These are phyloP conservation scores for Wickerhamiella azymoides DNA, from an alignment of 805 yeast species.

Conservation along the genomic window DNA sequence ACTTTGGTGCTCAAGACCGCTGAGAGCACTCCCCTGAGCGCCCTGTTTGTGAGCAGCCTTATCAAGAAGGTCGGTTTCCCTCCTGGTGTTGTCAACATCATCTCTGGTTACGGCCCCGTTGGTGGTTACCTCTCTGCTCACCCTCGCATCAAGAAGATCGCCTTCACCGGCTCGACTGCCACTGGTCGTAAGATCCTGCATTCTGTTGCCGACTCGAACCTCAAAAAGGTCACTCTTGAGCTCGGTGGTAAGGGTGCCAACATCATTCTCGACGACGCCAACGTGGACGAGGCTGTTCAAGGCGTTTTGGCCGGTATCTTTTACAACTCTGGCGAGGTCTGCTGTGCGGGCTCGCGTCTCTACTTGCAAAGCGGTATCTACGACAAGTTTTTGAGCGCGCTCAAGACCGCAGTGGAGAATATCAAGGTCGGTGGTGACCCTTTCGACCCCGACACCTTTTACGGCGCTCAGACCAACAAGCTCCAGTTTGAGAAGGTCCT, in stretches of 20 bases:
- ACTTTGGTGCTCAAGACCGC: slow-evolving; percentile 80
- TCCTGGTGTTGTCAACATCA: slow-evolving; percentile 76
- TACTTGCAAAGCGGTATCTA: slow-evolving; percentile 76
- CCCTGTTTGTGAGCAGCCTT: slow-evolving; percentile 57
- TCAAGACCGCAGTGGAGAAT: slow-evolving; percentile 38
- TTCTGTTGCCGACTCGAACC: slow-evolving; percentile 62
- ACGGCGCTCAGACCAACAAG: slow-evolving; percentile 87
- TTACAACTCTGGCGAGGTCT: slow-evolving; percentile 91
- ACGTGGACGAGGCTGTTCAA: slow-evolving; percentile 60
- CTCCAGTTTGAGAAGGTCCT: slow-evolving; percentile 67
- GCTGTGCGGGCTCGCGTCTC: slow-evolving; percentile 88
- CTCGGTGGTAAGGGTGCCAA: slow-evolving; percentile 95
- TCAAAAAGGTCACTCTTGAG: slow-evolving; percentile 87
- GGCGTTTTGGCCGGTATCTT: slow-evolving; percentile 71
- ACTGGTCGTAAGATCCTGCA: slow-evolving; percentile 75
- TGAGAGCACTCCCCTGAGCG: slow-evolving; percentile 83
- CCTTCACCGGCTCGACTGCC: slow-evolving; percentile 91
- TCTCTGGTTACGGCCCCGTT: slow-evolving; percentile 74
- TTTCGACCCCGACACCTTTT: slow-evolving; percentile 60
- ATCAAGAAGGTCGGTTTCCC: slow-evolving; percentile 79
- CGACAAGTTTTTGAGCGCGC: slow-evolving; percentile 55
- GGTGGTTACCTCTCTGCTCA: slow-evolving; percentile 73
- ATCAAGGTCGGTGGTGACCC: slow-evolving; percentile 61
- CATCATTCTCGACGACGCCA: slow-evolving; percentile 75
- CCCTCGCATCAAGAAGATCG: slow-evolving; percentile 73